Base-by-base conservation (phyloP, 2,329 filamentous ascomycete species). In the Fusarium lyarnte region DNA sequence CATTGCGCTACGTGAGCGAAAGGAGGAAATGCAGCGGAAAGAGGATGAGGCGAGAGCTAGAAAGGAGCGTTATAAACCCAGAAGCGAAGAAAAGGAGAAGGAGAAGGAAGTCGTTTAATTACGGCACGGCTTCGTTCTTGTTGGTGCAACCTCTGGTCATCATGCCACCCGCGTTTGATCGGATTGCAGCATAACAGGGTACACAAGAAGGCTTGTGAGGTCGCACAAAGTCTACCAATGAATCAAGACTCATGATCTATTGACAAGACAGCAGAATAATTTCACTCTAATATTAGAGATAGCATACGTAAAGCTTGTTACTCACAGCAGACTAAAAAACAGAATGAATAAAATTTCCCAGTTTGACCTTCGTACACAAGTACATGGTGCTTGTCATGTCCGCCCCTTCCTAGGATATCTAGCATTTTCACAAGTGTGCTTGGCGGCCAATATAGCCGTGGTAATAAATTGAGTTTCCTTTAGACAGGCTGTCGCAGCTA, bases 1-100 rank as follows among this genome's bases (percentile, higher is more conserved):
- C 74, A 87, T 88, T 74, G 88, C 88, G 51, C 78, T 93, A 60
- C 83, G 83, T 59, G 80, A 87, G 78, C 80, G 83, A 63, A 89
- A 87, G 74, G 83, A 83, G 33, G 84, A 86, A 71, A 80, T 86
- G 81, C 78, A 81, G 59, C 78, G 79, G 17, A 82, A 77, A 61
- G 80, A 81, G 13, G 82, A 85, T 42, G 82, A 82, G 36, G 72
- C 69, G 53, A 79, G 62, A 62, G 76, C 51, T 78, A 83, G 70
- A 77, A 64, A 73, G 21, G 77, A 80, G 57, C 74, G 74, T 29
- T 63, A 66, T 11, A 73, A 72, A 25, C 33, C 69, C 57, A 60
- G 49, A n/a, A 73, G 76, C 46, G 75, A 78, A 58, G 71, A 70
- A 36, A 63, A 60, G 33, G 63, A 72, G 17, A 60, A 64, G 16